Evolutionary conservation across 2,329 filamentous ascomycete genomes (phyloP).

Genomic region (Fusarium sp.): DNA sequence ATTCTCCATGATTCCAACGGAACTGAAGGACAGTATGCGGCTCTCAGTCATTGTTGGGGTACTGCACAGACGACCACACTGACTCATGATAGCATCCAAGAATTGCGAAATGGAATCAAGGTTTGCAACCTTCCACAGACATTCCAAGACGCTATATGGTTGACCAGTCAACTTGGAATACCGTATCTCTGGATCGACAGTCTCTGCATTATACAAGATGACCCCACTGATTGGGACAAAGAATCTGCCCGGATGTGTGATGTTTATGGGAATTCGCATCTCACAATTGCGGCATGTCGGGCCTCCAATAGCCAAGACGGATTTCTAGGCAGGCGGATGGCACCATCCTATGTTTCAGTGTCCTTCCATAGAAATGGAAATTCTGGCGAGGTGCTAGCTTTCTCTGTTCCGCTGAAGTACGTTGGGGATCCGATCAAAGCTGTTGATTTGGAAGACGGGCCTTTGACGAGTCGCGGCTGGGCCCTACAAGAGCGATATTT

Average conservation of each 20-base stretch:
- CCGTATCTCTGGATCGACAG: slow-evolving; percentile 5
- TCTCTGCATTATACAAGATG: slow-evolving; percentile 10
- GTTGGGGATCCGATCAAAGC: no score
- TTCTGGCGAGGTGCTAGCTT: no score
- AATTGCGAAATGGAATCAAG: no score
- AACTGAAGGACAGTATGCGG: not conserved
- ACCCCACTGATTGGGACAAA: not conserved
- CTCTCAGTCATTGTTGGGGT: slow-evolving; percentile 11
- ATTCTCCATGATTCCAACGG: not conserved
- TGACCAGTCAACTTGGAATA: slow-evolving; percentile 4
- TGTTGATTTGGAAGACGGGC: no score
- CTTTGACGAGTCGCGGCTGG: no score
- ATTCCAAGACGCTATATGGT: no score
- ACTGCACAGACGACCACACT: not conserved
- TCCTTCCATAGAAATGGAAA: no score
- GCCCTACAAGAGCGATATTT: no score
- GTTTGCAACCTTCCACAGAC: no score
- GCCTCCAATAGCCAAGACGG: not conserved
- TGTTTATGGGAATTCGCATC: not conserved
- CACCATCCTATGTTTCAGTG: no score
- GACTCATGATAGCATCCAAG: not conserved
- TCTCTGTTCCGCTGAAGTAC: no score
- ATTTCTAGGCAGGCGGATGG: no score
- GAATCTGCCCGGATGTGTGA: slow-evolving; percentile 3
- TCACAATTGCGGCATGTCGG: slow-evolving; percentile 10